Conservation (phyloP, 129 eudicot species). For the Tagetes patula region DNA sequence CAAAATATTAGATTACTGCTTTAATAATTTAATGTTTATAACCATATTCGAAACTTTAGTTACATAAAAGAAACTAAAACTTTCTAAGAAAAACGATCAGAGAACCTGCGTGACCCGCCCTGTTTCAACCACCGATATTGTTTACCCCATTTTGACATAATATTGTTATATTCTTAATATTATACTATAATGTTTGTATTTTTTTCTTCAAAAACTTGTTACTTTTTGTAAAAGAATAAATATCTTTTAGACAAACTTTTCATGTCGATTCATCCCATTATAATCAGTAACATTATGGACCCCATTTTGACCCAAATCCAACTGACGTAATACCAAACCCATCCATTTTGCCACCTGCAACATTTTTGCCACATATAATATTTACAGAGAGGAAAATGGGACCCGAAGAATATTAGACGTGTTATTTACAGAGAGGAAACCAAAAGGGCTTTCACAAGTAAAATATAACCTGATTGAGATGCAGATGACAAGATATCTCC, state of each 20-base stretch:
- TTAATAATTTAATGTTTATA: neutral
- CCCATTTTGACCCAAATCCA: neutral
- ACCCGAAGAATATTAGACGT: too few species aligned
- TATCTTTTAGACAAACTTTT: neutral
- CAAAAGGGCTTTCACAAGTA: slow-evolving; percentile 14
- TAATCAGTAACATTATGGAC: neutral
- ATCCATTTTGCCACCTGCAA: neutral
- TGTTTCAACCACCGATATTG: neutral
- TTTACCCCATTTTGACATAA: neutral
- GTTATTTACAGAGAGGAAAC: neutral
- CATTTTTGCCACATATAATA: too few species aligned
- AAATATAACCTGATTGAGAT: slow-evolving; percentile 63
- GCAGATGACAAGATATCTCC: slow-evolving; percentile 62
- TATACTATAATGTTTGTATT: neutral
- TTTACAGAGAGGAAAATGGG: neutral
- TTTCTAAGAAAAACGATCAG: neutral
- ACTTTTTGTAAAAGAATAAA: neutral
- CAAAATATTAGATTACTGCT: slow-evolving; percentile 2
- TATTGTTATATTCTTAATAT: neutral
- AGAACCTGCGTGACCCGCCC: neutral
- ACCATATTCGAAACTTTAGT: neutral
- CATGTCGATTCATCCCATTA: neutral
- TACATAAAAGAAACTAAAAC: neutral
- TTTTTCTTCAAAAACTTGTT: neutral
- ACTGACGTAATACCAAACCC: neutral